Conservation (phyloP, 176 grass and related monocot species). For the Carex littledalei region DNA sequence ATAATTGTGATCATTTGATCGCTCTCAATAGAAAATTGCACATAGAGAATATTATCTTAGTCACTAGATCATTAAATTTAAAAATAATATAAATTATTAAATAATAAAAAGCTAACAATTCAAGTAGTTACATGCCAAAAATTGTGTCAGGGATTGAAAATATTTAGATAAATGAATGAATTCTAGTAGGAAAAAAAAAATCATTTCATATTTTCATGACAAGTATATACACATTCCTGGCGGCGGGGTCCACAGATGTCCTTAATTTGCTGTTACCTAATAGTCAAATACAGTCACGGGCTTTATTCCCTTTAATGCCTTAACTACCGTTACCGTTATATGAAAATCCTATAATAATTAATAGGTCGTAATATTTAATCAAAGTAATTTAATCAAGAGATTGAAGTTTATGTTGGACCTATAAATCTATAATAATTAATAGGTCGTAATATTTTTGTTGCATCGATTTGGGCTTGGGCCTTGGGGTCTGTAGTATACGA, state of each 20-base stretch:
- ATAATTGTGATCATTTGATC: too few relatives aligned
- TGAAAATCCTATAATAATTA: background rate
- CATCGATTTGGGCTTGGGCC: background rate
- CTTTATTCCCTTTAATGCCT: background rate
- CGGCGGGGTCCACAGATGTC: background rate
- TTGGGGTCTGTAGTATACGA: background rate
- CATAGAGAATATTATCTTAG: too few relatives aligned
- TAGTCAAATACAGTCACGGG: background rate
- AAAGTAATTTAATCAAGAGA: background rate
- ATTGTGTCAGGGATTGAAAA: background rate
- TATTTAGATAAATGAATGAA: background rate
- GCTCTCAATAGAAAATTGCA: too few relatives aligned
- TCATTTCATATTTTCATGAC: background rate
- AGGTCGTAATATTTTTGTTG: background rate
- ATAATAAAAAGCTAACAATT: background rate
- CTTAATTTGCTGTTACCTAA: background rate
- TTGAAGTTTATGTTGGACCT: background rate
- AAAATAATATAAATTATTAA: background rate
- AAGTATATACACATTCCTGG: background rate
- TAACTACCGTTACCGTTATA: background rate
- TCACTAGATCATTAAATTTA: too few relatives aligned
- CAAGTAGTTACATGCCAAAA: background rate
- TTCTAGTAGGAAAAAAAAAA: background rate
- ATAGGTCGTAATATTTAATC: background rate
- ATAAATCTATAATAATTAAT: background rate